phyloP scores from a whole-genome alignment of 1,139 yeast species.

The Debaryomyces sp. region DNA sequence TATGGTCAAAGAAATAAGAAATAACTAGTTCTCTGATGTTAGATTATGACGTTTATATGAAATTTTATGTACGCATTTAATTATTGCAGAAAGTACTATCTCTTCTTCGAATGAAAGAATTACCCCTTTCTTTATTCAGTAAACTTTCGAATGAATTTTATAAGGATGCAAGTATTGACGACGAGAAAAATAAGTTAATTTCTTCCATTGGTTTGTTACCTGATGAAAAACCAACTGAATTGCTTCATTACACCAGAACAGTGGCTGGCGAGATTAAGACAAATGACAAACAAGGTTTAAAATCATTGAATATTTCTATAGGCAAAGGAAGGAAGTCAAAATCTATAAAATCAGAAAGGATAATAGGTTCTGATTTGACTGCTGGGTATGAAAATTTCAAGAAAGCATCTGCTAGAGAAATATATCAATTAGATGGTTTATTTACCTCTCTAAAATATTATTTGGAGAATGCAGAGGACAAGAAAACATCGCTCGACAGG shows the following conservation, averaged over 20 bases:
- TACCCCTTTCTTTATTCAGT: background rate
- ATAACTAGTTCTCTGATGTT: background rate
- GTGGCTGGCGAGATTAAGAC: constrained; percentile 10
- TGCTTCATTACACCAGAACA: constrained; percentile 14
- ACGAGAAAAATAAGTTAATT: background rate
- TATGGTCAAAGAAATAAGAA: constrained; percentile 53
- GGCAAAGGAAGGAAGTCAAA: constrained; percentile 8
- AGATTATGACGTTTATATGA: background rate
- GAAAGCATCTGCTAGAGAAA: constrained; percentile 12
- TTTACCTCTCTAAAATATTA: constrained; percentile 16
- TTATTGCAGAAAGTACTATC: background rate
- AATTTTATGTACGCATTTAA: background rate
- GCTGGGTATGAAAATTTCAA: constrained; percentile 20
- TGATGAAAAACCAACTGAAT: constrained; percentile 8
- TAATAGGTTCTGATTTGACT: constrained; percentile 24
- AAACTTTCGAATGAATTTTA: background rate
- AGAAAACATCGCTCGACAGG: constrained; percentile 2
- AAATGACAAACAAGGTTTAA: constrained; percentile 14
- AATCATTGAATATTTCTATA: constrained; percentile 12
- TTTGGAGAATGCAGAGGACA: constrained; percentile 9
- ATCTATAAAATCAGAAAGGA: constrained; percentile 8
- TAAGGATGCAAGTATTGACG: background rate
- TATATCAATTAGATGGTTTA: constrained; percentile 25
- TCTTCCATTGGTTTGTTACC: background rate
- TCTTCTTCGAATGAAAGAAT: constrained; percentile 1